Evolutionary conservation across 225 moss, liverwort and hornwort species (phyloP), one percentile per base, ranked within the genome.

Genomic region (Asterella californica): DNA sequence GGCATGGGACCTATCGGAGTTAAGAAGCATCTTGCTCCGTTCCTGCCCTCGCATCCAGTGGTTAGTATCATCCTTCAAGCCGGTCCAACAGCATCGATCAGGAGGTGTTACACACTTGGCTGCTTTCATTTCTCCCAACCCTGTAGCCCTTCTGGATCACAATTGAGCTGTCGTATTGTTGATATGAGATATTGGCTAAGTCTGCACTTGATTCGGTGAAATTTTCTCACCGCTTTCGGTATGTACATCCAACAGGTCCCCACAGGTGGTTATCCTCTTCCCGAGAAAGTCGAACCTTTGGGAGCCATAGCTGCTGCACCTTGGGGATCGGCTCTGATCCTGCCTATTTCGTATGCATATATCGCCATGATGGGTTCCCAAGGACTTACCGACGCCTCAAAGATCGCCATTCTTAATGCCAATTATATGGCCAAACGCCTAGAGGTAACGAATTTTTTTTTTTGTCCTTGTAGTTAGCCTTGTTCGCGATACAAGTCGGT

Each of bases 1-100:
- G 97, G 97, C 33, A 99, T 99, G 97, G 97, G 97, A 59, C 97
- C 97, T 42, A 99, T 99, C 64, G 97, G 97, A 66, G 97, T 99
- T 71, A 99, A 99, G 92, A 92, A 92, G 87, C 97, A 99, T 86
- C 85, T 99, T 85, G 94, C 97, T 79, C 94, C 97, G 37, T 94
- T 87, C 84, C 60, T 99, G 83, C 97, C 97, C 57, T 99, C 97
- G 36, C 97, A 99, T 81, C 97, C 97, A 67, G 91, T 99, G 87
- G 94, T 96, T 81, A 61, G 88, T 88, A 24, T 33, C 33, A 15
- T 5, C 18, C 42, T 42, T 42, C 42, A 3, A 42, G 42, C 7
- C n/a, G 42, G 42, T 42, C 42, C 4, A 42, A 42, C 42, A 42
- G 42, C 42, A 42, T 2, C 42, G 42, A 42, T n/a, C n/a, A n/a